These are phyloP conservation scores for Phytophthora crassamura DNA, from an alignment of 352 stramenopile species.

Conservation along the genomic window DNA sequence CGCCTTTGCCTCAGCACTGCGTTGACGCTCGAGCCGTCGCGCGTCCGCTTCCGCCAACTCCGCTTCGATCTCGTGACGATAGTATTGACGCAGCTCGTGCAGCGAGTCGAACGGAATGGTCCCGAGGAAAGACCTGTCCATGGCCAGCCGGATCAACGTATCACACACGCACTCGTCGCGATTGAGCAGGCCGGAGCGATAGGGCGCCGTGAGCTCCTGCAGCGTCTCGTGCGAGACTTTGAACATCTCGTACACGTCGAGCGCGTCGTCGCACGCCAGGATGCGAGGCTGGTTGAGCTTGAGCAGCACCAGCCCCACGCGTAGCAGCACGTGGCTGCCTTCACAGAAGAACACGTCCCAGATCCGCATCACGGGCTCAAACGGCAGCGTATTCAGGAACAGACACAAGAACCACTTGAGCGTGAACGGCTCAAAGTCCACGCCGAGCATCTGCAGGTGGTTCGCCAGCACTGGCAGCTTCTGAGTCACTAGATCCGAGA, in stretches of 20 bases:
- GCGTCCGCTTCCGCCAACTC: slow-evolving; percentile 57
- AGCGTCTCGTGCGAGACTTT: slow-evolving; percentile 76
- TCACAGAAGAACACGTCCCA: slow-evolving; percentile 93
- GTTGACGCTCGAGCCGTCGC: slow-evolving; percentile 31
- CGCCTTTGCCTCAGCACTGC: slow-evolving; percentile 10
- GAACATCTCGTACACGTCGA: slow-evolving; percentile 88
- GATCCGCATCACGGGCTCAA: slow-evolving; percentile 89
- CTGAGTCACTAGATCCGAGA: slow-evolving; percentile 84
- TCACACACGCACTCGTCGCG: slow-evolving; percentile 88
- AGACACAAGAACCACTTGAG: slow-evolving; percentile 94
- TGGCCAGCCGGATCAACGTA: slow-evolving; percentile 76
- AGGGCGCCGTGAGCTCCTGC: slow-evolving; percentile 59
- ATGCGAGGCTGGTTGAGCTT: slow-evolving; percentile 80
- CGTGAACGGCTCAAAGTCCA: slow-evolving; percentile 90
- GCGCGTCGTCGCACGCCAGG: slow-evolving; percentile 71
- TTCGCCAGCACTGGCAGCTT: slow-evolving; percentile 80
- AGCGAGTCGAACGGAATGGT: slow-evolving; percentile 78
- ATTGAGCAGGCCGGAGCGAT: slow-evolving; percentile 64
- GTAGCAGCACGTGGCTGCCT: slow-evolving; percentile 88
- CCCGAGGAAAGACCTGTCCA: slow-evolving; percentile 86
- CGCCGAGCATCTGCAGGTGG: slow-evolving; percentile 75
- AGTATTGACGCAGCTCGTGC: slow-evolving; percentile 73
- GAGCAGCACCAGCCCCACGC: slow-evolving; percentile 85
- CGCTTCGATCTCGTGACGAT: slow-evolving; percentile 62
- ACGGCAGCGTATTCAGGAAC: slow-evolving; percentile 92